Evolutionary conservation across 441 rosid genomes (phyloP), one percentile per base, ranked within the genome.

Genomic region (Adansonia madagascariensis): DNA sequence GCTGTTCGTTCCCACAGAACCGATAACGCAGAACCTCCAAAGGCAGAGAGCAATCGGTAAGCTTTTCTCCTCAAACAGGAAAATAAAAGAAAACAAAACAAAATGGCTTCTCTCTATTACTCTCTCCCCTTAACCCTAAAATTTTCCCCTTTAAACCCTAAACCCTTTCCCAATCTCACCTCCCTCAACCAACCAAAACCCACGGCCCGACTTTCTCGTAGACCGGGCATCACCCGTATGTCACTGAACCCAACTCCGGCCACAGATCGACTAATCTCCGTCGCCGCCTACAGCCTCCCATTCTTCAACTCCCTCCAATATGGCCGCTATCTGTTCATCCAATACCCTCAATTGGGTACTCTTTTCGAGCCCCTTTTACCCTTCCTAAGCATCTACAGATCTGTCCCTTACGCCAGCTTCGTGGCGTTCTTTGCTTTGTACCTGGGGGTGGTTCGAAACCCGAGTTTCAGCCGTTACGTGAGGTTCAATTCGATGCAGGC

Each of bases 401-500:
- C 94, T 10, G 60, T 90, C 10, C 98, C 94, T 0, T 90, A 86
- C 80, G 93, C 94, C 31, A 89, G 90, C 84, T 91, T 91, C 84
- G 92, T 91, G 3, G 97, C 95, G 22, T 93, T 93, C 86, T 91
- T 93, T 75, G 97, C 86, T 8, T 82, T 93, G 15, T 93, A 95
- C 66, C 71, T 90, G 15, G 94, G 92, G 1, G 85, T 90, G 4
- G 96, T 91, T 17, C 85, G 95, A 77, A 93, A 95, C 82, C 89
- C 89, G 2, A 83, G 84, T 44, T 85, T 95, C 79, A 88, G 85
- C 76, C 89, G 77, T 53, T 92, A 91, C 74, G 93, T 87, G 43
- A 77, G 97, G 81, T 92, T 91, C 82, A 94, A 90, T 74, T 83
- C 97, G 3, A 92, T 92, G 98, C 97, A 94, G 77, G 94, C 97